phyloP scores from a whole-genome alignment of 2,329 filamentous ascomycete genomes.

The Diaporthe citrichinensis region DNA sequence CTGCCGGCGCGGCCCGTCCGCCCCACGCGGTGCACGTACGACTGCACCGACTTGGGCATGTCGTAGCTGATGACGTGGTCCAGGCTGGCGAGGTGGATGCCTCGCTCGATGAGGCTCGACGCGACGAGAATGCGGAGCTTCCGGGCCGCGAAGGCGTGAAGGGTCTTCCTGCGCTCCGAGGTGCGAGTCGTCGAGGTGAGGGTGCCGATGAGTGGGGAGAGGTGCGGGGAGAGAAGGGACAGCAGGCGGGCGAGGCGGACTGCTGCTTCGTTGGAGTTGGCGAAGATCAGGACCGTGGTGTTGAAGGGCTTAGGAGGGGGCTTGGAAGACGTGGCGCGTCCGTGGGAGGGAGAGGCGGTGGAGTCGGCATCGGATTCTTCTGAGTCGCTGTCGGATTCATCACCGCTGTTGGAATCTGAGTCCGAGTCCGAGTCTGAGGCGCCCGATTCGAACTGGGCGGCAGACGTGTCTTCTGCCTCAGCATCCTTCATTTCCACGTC shows the following conservation, averaged over 20 bases:
- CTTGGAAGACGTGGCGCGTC: constrained; percentile 2
- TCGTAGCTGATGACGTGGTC: constrained; percentile 96
- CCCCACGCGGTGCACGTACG: constrained; percentile 93
- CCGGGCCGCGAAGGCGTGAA: constrained; percentile 74
- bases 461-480: constrained; percentile 49
- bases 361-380: constrained; percentile 45
- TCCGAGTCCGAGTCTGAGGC: constrained; percentile 43
- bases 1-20: constrained; percentile 88
- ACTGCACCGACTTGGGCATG: constrained; percentile 82
- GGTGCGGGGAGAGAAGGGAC: constrained; percentile 72
- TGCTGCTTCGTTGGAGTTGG: constrained; percentile 89
- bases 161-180: constrained; percentile 75
- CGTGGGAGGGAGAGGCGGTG: constrained; percentile 13
- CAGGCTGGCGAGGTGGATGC: constrained; percentile 84
- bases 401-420: constrained; percentile 48
- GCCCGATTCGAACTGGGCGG: constrained; percentile 51
- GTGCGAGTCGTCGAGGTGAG: constrained; percentile 86
- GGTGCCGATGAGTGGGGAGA: constrained; percentile 73
- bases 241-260: constrained; percentile 89
- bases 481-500: constrained; percentile 55
- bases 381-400: constrained; percentile 45
- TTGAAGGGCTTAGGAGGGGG: constrained; percentile 45
- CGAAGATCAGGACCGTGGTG: constrained; percentile 82
- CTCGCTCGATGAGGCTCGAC: constrained; percentile 93
- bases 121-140: constrained; percentile 84